These are phyloP conservation scores for Penicillium sp. DNA, from an alignment of 2,329 filamentous ascomycete species.

Conservation along the genomic window DNA sequence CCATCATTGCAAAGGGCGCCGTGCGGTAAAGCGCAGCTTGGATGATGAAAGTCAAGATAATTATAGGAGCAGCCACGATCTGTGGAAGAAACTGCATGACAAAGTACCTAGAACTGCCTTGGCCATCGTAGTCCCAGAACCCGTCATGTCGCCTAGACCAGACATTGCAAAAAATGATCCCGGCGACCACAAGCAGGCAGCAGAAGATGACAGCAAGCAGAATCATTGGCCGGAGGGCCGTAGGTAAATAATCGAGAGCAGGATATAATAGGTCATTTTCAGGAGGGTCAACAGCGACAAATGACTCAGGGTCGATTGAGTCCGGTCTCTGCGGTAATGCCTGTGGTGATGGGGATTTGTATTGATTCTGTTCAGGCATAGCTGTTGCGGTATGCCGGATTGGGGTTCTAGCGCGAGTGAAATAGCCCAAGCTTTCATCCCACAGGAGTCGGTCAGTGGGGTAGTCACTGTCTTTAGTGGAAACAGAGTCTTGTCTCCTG, in stretches of 20 bases:
- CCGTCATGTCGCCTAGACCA: constrained; percentile 68
- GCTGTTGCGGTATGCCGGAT: constrained; percentile 29
- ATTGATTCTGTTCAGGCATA: constrained; percentile 37
- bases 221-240: constrained; percentile 69
- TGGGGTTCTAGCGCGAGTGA: constrained; percentile 38
- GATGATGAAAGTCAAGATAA: constrained; percentile 78
- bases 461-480: constrained; percentile 45
- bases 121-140: constrained; percentile 68
- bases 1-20: constrained; percentile 78
- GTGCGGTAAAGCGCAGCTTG: constrained; percentile 75
- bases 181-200: constrained; percentile 71
- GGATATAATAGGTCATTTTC: constrained; percentile 51
- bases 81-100: constrained; percentile 85
- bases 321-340: constrained; percentile 34
- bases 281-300: constrained; percentile 53
- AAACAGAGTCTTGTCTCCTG: constrained; percentile 54
- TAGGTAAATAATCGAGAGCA: constrained; percentile 71
- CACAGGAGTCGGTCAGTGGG: constrained; percentile 57
- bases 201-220: constrained; percentile 61
- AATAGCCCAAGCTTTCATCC: constrained; percentile 51
- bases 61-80: constrained; percentile 69
- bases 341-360: constrained; percentile 37
- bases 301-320: constrained; percentile 46
- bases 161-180: constrained; percentile 72
- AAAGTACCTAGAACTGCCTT: constrained; percentile 78